Conservation (phyloP, 139 green algal genomes). For the Chlamydomonas schloesseri region DNA sequence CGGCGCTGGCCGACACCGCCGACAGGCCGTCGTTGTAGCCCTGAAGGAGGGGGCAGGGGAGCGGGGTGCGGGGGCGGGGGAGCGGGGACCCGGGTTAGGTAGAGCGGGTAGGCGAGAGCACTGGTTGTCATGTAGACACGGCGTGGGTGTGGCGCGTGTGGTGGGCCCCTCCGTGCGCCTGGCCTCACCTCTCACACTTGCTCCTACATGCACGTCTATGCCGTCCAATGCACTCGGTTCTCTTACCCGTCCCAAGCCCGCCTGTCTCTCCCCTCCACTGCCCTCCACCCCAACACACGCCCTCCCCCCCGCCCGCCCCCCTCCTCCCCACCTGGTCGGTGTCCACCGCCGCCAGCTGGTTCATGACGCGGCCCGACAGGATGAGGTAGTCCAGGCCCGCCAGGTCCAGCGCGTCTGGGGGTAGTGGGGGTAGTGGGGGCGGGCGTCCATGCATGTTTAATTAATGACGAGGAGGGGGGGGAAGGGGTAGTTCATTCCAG, state of each 20-base stretch:
- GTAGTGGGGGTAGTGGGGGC: constrained; percentile 12
- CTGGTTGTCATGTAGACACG: no score
- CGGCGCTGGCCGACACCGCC: constrained; percentile 6
- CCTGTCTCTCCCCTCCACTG: no score
- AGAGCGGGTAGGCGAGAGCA: no score
- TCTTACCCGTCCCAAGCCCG: no score
- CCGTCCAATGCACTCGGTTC: no score
- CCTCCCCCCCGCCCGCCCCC: neutral
- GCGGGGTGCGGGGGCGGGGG: no score
- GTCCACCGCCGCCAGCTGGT: constrained; percentile 53
- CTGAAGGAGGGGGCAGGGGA: neutral
- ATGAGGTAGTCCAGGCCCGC: constrained; percentile 86
- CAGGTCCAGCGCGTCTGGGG: constrained; percentile 77
- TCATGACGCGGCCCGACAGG: constrained; percentile 66
- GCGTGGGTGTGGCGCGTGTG: neutral
- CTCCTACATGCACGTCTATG: no score
- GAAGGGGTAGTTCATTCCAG: no score
- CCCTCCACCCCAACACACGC: neutral
- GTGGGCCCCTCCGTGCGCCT: no score
- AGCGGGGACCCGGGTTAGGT: neutral
- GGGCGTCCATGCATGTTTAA: no score
- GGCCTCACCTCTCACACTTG: no score
- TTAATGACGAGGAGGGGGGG: no score
- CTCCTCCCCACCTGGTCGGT: constrained; percentile 50
- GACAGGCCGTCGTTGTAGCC: constrained; percentile 82